A percentile compares a stretch with the other conserved stretches of the same genome.
Evolutionary conservation across 1,139 yeast genomes (phyloP).

Genomic region (Kurtzmaniella quercitrusa): DNA sequence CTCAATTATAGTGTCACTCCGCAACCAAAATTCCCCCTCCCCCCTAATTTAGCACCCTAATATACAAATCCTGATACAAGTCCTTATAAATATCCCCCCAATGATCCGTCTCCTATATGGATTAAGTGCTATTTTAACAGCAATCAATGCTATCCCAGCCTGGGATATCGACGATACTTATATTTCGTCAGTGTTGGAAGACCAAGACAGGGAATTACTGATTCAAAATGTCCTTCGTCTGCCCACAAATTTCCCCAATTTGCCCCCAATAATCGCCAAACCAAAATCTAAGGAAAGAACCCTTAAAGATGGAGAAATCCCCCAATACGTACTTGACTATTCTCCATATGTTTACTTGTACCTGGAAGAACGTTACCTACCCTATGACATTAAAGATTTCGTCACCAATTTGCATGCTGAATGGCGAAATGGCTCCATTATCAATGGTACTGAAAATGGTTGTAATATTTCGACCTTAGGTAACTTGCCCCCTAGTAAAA

Average conservation of each 20-base stretch:
- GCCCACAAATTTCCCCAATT: constrained; percentile 25
- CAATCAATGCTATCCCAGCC: constrained; percentile 3
- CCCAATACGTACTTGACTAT: constrained; percentile 66
- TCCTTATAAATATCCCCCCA: background rate
- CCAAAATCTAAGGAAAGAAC: constrained; percentile 31
- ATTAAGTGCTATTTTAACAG: background rate
- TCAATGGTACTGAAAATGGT: constrained; percentile 31
- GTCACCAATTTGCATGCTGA: constrained; percentile 59
- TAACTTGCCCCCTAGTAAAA: constrained; percentile 23
- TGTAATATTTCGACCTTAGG: constrained; percentile 35
- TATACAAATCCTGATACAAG: too few species aligned
- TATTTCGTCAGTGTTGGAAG: constrained; percentile 8
- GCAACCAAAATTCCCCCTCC: background rate
- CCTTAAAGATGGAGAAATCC: constrained; percentile 56
- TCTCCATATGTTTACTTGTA: constrained; percentile 84
- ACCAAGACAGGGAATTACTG: constrained; percentile 14
- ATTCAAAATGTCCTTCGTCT: constrained; percentile 20
- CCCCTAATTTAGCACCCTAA: too few species aligned
- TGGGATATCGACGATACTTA: constrained; percentile 11
- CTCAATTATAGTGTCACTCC: too few species aligned
- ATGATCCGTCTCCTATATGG: background rate
- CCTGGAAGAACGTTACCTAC: constrained; percentile 83
- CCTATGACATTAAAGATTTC: constrained; percentile 72
- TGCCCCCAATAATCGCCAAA: constrained; percentile 33
- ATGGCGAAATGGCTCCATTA: constrained; percentile 44